Evolutionary conservation across 2,329 filamentous ascomycete genomes (phyloP).

Genomic region (Botryotinia convoluta): DNA sequence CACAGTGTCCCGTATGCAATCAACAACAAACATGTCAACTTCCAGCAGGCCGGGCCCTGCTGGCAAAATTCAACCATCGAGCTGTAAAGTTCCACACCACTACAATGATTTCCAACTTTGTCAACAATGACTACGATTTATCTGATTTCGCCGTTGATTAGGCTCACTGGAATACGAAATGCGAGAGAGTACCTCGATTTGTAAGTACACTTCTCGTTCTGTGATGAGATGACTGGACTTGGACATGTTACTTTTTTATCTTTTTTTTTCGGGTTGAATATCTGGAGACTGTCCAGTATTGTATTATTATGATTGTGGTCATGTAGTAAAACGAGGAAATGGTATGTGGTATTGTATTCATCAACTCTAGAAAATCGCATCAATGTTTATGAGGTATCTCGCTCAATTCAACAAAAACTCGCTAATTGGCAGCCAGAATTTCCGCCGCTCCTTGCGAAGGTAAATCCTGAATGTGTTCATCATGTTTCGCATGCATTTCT

Average conservation of each 20-base stretch:
- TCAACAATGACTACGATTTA: neutral
- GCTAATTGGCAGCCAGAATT: constrained; percentile 56
- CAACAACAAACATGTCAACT: neutral
- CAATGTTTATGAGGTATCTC: neutral
- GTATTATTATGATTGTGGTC: neutral
- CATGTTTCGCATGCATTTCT: constrained; percentile 42
- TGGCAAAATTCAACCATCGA: neutral
- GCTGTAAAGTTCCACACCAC: neutral
- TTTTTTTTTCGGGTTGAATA: neutral
- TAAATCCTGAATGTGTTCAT: constrained; percentile 43
- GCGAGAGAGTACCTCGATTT: neutral
- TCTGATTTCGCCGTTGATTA: neutral
- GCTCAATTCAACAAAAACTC: neutral
- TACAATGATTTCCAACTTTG: neutral
- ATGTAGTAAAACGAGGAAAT: neutral
- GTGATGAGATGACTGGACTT: neutral
- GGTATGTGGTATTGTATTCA: neutral
- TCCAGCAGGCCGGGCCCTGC: neutral
- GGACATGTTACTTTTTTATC: neutral
- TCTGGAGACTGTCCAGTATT: neutral
- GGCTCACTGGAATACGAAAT: neutral
- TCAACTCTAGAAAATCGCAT: neutral
- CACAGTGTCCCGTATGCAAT: neutral
- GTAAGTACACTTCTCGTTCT: neutral
- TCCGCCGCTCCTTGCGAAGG: constrained; percentile 53